phyloP scores from a whole-genome alignment of 768 basidiomycete genomes.

The Flagelloscypha sp. region DNA sequence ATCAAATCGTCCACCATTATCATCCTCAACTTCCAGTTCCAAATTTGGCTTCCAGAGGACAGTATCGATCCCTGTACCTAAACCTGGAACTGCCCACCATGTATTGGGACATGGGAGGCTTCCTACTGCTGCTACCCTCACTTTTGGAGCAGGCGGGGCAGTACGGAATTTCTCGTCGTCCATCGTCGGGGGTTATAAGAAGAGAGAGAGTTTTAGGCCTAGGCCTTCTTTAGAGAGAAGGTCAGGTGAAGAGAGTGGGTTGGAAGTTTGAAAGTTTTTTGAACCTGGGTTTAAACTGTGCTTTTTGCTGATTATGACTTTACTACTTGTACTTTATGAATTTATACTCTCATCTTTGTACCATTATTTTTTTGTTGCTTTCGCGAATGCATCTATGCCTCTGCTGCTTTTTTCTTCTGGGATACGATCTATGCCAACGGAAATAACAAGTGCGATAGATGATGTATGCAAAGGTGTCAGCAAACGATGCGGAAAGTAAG shows the following conservation, averaged over 20 bases:
- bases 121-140: constrained; percentile 22
- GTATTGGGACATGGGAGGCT: constrained; percentile 47
- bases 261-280: constrained; percentile 19
- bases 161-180: constrained; percentile 12
- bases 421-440: no score
- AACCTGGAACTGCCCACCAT: constrained; percentile 43
- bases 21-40: no score
- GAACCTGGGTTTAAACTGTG: no score
- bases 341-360: no score
- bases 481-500: no score
- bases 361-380: no score
- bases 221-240: constrained; percentile 70
- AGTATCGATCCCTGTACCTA: constrained; percentile 42
- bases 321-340: no score
- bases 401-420: no score
- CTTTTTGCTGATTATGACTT: no score
- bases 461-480: no score
- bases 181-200: constrained; percentile 19
- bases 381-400: no score
- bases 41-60: constrained; percentile 36
- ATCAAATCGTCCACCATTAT: constrained; percentile 20
- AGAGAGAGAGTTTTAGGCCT: constrained; percentile 78
- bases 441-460: no score
- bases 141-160: not conserved
- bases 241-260: constrained; percentile 33